Evolutionary conservation across 352 stramenopile species (phyloP), one percentile per base, ranked within the genome.

Genomic region (Globisporangium spiculum): DNA sequence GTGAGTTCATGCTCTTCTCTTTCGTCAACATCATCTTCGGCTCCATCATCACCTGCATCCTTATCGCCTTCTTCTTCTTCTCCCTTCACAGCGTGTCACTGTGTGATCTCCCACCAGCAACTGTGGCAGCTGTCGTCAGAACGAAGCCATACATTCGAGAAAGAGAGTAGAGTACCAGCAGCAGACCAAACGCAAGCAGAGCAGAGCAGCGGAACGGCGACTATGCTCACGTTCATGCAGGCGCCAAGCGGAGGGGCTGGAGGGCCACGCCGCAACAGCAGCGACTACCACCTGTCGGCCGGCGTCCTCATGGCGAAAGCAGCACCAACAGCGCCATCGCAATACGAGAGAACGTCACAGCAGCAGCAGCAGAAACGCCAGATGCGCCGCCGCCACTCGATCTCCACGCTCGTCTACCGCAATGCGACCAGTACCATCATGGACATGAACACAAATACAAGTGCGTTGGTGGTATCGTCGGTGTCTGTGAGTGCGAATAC

Each of bases 281-380:
- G 27, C 54, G 54, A 60, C 54, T 60, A 20, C 54, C n/a, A 34
- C 27, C 54, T 60, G 27, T n/a, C 54, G 54, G 54, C 54, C 18
- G 54, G 54, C 8, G 27, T 60, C 3, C 54, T 60, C 27, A 60
- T 46, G 54, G 54, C 54, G 27, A 60, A 60, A 22, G 27, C 34
- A 32, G 27, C 27, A n/a, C 41, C 41, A 50, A 14, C 41, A 50
- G 41, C 16, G 12, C 5, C 5, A 50, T 50, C 16, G 18, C 44
- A n/a, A 22, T 18, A 22, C 16, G 44, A 50, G 44, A 50, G 57
- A 20, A n/a, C 48, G 6, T 26, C 4, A 34, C 44, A 65, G 53
- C 62, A 65, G 68, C 72, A 71, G 59, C 54, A 27, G 56, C 58
- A 59, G 41, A 55, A 66, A 7, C 48, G 22, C 20, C 61, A 56